Evolutionary conservation across 2,329 filamentous ascomycete species (phyloP), one percentile per base, ranked within the genome.

Genomic region (Neoscytalidium dimidiatum): DNA sequence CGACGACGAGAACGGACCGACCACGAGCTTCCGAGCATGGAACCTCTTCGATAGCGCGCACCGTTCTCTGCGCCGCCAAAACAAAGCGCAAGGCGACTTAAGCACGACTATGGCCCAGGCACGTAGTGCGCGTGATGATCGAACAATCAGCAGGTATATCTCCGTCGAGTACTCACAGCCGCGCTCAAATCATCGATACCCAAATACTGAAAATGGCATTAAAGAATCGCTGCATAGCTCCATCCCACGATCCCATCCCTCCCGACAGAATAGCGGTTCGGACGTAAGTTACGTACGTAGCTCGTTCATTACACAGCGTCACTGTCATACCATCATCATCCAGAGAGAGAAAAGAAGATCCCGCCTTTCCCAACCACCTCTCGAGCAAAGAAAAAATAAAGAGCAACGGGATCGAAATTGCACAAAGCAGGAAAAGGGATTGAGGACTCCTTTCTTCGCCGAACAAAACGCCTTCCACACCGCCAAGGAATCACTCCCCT

Each of bases 251-350:
- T 17, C 21, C 17, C 23, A 35, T 41, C 23, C 28, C 26, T 17
- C 21, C 14, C 19, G 9, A 51, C 9, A 33, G 29, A 26, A 33
- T 31, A 17, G 19, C 28, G 28, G 31, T 33, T 52, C 26, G 38
- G 35, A 31, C 17, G 14, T 21, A 38, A n/a, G 52, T 56, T 58
- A 58, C 53, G 38, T 58, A 58, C 53, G 53, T 58, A 58, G 53
- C 53, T 58, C 52, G 52, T 44, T 58, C 53, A 58, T 58, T 58
- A 58, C 53, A 58, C 53, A 58, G 53, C 53, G 53, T 58, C 53
- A 56, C 29, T 38, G 11, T 43, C 53, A 44, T 58, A 58, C 53
- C 53, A 43, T 58, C 52, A 23, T 56, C 35, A 58, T 17, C 23
- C 23, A 23, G 43, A 46, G n/a, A 46, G 44, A 48, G 26, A 48